Conservation (phyloP, 2,329 filamentous ascomycete species). For the Sclerotinia spermophila region DNA sequence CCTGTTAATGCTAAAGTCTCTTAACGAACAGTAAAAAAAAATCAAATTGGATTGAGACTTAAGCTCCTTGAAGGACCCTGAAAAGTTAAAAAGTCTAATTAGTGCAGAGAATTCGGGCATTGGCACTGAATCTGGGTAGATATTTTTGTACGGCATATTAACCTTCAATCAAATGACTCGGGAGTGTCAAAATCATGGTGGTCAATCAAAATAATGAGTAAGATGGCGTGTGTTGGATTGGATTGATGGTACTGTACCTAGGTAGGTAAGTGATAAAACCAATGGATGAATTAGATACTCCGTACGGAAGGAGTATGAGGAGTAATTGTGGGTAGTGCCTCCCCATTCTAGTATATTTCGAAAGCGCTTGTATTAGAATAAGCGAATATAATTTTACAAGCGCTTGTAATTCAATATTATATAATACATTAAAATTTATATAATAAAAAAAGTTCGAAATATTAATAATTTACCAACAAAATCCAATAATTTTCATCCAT, state of each 20-base stretch:
- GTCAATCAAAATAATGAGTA: background rate
- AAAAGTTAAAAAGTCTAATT: background rate
- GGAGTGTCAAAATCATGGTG: background rate
- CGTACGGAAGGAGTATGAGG: no score
- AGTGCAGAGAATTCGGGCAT: background rate
- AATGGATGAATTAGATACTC: background rate
- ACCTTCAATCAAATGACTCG: slow-evolving; percentile 7
- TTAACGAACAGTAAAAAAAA: no score
- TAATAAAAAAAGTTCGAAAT: no score
- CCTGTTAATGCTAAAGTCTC: background rate
- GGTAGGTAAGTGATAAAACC: background rate
- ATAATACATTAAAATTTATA: no score
- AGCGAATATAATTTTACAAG: no score
- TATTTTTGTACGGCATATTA: background rate
- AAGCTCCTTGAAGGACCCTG: background rate
- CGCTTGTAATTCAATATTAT: no score
- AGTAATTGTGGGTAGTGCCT: no score
- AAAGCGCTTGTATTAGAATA: no score
- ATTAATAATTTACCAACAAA: no score
- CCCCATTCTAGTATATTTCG: no score
- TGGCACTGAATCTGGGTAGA: background rate
- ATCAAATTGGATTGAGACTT: background rate
- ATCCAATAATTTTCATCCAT: no score
- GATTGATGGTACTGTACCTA: no score
- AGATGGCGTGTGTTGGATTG: background rate